These are phyloP conservation scores for Stellera chamaejasme DNA, from an alignment of 345 rosid species.

Conservation along the genomic window DNA sequence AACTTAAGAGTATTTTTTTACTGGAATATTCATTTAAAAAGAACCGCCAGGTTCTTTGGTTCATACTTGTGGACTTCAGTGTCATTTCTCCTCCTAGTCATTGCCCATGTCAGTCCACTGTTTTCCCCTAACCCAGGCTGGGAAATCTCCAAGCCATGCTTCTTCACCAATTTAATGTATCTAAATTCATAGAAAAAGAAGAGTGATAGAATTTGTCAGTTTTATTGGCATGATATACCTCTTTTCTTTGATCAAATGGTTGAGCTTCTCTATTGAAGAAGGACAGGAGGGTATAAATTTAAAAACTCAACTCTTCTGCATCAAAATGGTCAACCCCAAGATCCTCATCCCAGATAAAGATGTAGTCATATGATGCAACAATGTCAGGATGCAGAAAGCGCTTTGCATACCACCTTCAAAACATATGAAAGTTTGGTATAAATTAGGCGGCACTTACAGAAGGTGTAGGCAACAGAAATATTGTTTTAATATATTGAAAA, in stretches of 20 bases:
- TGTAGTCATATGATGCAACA: slow-evolving; percentile 77
- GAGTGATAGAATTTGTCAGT: no score
- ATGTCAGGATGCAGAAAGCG: slow-evolving; percentile 94
- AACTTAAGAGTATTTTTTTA: neutral
- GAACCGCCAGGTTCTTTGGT: neutral
- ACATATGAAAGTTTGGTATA: slow-evolving; percentile 2
- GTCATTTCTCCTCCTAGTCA: slow-evolving; percentile 77
- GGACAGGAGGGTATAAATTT: neutral
- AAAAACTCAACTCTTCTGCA: slow-evolving; percentile 68
- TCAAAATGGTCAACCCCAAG: slow-evolving; percentile 83
- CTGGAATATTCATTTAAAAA: neutral
- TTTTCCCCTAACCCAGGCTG: slow-evolving; percentile 92
- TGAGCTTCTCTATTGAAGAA: neutral
- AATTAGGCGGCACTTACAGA: neutral
- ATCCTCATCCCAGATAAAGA: slow-evolving; percentile 97
- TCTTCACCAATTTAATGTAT: slow-evolving; percentile 65
- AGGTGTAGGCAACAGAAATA: slow-evolving; percentile 6
- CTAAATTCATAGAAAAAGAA: slow-evolving; percentile 25
- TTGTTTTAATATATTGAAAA: neutral
- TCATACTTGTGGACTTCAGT: slow-evolving; percentile 85
- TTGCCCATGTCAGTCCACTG: slow-evolving; percentile 81
- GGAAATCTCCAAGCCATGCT: slow-evolving; percentile 85
- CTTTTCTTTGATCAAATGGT: no score
- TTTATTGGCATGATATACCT: no score
- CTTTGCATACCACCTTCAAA: slow-evolving; percentile 86